These are phyloP conservation scores for Hansenula anomala DNA, from an alignment of 1,139 yeast genomes.

Conservation along the genomic window DNA sequence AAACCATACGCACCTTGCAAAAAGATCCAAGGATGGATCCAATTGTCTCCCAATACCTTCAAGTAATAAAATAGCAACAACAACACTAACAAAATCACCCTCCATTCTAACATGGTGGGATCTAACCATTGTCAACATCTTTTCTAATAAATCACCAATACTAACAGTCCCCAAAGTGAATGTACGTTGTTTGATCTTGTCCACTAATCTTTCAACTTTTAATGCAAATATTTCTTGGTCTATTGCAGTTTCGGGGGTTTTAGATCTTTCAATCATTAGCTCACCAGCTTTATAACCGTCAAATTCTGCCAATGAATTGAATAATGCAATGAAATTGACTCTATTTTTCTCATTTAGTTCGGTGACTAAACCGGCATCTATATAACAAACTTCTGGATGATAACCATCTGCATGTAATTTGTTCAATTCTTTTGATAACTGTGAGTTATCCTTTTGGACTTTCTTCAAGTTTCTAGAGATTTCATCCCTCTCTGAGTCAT, in stretches of 20 bases:
- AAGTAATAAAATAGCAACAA: constrained; percentile 79
- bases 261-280: constrained; percentile 87
- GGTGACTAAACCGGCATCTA: constrained; percentile 91
- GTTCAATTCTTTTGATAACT: constrained; percentile 48
- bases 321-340: constrained; percentile 80
- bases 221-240: constrained; percentile 81
- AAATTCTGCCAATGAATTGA: constrained; percentile 83
- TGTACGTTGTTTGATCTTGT: constrained; percentile 77
- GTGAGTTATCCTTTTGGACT: constrained; percentile 34
- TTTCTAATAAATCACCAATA: constrained; percentile 85
- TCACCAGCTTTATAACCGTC: constrained; percentile 96
- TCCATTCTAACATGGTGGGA: constrained; percentile 96
- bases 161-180: constrained; percentile 90
- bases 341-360: constrained; percentile 77
- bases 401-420: constrained; percentile 56
- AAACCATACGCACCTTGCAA: constrained; percentile 84
- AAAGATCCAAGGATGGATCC: constrained; percentile 87
- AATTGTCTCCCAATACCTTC: constrained; percentile 95
- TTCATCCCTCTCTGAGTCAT: constrained; percentile 36
- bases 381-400: constrained; percentile 82
- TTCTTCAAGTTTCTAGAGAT: constrained; percentile 43
- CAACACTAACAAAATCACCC: constrained; percentile 91
- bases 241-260: constrained; percentile 90
- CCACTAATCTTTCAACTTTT: constrained; percentile 80
- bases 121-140: constrained; percentile 86